These are phyloP conservation scores for Pelagomonas calceolata DNA, from an alignment of 108 stramenopile genomes.

Conservation along the genomic window DNA sequence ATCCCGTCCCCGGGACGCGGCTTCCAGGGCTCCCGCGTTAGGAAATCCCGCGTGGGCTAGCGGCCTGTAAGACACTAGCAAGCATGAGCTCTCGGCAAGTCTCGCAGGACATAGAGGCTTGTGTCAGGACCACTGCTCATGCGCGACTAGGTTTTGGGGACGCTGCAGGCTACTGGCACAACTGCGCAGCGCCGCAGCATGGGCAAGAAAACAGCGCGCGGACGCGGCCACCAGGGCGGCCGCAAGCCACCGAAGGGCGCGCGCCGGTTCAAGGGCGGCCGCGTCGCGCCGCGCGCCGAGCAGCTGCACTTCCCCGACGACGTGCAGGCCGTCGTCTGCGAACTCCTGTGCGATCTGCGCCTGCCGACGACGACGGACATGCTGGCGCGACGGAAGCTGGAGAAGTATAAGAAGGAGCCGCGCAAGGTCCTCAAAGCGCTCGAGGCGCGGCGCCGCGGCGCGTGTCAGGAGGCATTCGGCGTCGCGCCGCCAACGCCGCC, in stretches of 20 bases:
- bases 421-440: slow-evolving; percentile 1
- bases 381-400: not conserved
- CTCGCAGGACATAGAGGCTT: no score
- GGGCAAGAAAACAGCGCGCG: not conserved
- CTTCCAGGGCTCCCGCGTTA: no score
- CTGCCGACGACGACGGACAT: not conserved
- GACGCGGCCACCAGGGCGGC: not conserved
- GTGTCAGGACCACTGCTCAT: no score
- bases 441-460: not conserved
- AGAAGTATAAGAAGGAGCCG: not conserved
- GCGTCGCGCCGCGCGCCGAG: not conserved
- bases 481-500: not conserved
- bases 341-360: not conserved
- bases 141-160: no score
- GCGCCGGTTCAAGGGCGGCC: not conserved
- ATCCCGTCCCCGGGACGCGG: no score
- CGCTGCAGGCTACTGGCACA: no score
- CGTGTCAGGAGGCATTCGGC: not conserved
- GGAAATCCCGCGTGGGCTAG: no score
- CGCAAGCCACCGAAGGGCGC: not conserved
- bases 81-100: no score
- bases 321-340: not conserved
- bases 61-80: no score
- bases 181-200: no score
- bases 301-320: not conserved